Percentiles rank a stretch among this genome's conserved stretches.
These are phyloP conservation scores for Eruca vesicaria DNA, from an alignment of 441 rosid species.

Conservation along the genomic window DNA sequence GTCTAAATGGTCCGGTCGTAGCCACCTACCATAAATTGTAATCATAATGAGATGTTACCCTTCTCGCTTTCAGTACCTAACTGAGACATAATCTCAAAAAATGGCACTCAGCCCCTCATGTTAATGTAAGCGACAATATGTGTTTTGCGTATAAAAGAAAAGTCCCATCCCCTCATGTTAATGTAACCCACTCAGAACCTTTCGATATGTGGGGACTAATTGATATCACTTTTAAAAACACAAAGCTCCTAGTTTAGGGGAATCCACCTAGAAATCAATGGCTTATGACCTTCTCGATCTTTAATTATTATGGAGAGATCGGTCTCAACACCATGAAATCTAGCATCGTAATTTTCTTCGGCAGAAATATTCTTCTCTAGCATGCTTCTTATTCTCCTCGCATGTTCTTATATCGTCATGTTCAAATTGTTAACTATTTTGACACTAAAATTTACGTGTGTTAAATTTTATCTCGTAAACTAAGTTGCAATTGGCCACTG, in stretches of 20 bases:
- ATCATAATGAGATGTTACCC: neutral
- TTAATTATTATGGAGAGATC: neutral
- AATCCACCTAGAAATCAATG: neutral
- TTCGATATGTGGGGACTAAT: neutral
- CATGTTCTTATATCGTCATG: neutral
- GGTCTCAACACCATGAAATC: neutral
- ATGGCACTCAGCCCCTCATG: neutral
- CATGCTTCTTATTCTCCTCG: neutral
- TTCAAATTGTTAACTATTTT: neutral
- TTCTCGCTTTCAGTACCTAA: neutral
- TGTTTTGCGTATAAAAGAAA: neutral
- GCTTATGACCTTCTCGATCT: neutral
- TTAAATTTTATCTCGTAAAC: neutral
- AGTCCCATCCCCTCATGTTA: neutral
- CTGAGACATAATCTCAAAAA: neutral
- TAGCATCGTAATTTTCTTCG: neutral
- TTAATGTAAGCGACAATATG: neutral
- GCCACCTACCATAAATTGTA: neutral
- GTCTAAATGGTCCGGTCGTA: neutral
- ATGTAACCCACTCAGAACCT: no score
- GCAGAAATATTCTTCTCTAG: neutral
- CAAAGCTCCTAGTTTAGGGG: neutral
- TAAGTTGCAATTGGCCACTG: neutral
- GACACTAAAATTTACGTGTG: neutral
- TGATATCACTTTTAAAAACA: neutral